These are phyloP conservation scores for Silybum marianum DNA, from an alignment of 129 eudicot genomes.

Conservation along the genomic window DNA sequence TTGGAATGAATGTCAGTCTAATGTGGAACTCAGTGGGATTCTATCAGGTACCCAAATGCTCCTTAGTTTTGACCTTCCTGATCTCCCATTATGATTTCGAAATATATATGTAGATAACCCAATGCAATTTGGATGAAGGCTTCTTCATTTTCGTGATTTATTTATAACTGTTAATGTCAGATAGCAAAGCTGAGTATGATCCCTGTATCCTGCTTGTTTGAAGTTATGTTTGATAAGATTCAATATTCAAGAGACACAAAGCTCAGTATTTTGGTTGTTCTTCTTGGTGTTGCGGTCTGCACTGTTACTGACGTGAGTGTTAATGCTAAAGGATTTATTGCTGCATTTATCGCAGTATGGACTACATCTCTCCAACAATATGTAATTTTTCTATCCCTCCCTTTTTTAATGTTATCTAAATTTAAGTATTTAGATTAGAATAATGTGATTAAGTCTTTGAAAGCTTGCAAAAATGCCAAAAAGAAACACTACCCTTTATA, in stretches of 20 bases:
- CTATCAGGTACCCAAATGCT: constrained; percentile 56
- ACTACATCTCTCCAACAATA: constrained; percentile 80
- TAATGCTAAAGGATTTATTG: constrained; percentile 70
- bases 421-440: not conserved
- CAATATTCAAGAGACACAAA: constrained; percentile 82
- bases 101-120: not conserved
- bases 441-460: not conserved
- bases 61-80: not conserved
- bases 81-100: not conserved
- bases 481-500: not conserved
- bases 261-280: constrained; percentile 68
- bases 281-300: constrained; percentile 85
- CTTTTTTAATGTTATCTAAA: constrained; percentile 11
- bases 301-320: constrained; percentile 88
- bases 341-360: constrained; percentile 83
- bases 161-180: constrained; percentile 39
- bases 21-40: constrained; percentile 95
- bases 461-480: not conserved
- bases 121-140: not conserved
- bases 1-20: constrained; percentile 90
- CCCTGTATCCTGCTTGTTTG: constrained; percentile 83
- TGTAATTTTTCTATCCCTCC: constrained; percentile 43
- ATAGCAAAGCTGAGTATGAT: constrained; percentile 86
- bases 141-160: not conserved
- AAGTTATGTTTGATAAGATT: constrained; percentile 67